Evolutionary conservation across 1,139 yeast genomes (phyloP).

Genomic region (Zygosaccharomyces pseudobailii): DNA sequence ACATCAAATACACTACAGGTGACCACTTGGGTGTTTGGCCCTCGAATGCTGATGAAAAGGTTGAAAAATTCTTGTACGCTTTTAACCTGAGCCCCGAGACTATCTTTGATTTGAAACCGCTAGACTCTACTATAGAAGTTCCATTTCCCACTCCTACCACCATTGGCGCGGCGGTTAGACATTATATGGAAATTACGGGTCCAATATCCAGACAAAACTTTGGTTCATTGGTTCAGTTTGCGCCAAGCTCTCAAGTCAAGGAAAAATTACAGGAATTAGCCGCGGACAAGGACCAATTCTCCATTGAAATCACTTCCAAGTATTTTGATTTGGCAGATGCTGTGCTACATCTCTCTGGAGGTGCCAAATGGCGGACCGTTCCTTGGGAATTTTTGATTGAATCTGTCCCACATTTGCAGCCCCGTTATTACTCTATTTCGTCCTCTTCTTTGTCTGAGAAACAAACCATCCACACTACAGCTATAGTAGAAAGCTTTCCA

Average conservation of each 20-base stretch:
- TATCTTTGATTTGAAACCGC: constrained; percentile 61
- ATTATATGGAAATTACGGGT: constrained; percentile 88
- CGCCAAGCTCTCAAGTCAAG: constrained; percentile 64
- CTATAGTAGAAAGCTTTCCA: constrained; percentile 71
- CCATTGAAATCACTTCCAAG: constrained; percentile 53
- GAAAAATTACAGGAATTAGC: constrained; percentile 51
- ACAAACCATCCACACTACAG: constrained; percentile 73
- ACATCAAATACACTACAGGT: constrained; percentile 85
- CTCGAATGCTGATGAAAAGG: constrained; percentile 75
- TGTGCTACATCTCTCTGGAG: constrained; percentile 55
- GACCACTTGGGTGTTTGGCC: constrained; percentile 97
- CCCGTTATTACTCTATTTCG: constrained; percentile 95
- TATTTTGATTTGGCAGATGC: constrained; percentile 76
- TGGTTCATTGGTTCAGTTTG: constrained; percentile 72
- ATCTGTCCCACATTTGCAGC: constrained; percentile 74
- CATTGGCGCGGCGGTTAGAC: constrained; percentile 77
- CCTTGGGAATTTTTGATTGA: constrained; percentile 87
- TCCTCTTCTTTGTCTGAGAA: constrained; percentile 82
- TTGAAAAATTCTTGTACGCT: constrained; percentile 56
- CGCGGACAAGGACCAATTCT: constrained; percentile 64
- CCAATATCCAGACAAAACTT: constrained; percentile 88
- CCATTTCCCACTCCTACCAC: constrained; percentile 94
- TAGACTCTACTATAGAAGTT: constrained; percentile 68
- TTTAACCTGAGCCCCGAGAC: constrained; percentile 55
- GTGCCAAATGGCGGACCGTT: constrained; percentile 62